Evolutionary conservation across 129 eudicot species (phyloP), one percentile per base, ranked within the genome.

Genomic region (Pseudognaphalium luteoalbum): DNA sequence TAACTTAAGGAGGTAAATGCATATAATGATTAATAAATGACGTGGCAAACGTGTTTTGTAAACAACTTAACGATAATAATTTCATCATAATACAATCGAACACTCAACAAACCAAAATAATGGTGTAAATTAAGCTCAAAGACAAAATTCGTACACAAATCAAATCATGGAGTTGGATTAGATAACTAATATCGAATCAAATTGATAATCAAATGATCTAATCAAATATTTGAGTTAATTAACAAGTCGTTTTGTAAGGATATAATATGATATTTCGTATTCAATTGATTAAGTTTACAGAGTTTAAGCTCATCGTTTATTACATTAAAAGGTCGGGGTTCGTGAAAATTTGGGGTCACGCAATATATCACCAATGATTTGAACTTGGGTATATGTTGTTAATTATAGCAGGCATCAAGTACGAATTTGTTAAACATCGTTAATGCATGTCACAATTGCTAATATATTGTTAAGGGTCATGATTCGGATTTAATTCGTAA

Each of bases 21-120:
- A n/a, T 25, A 25, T 32, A 37, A 37, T 67, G 52, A 67, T 67
- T 67, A 67, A 25, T 7, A n/a, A 67, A 19, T 20, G 71, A 67
- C 52, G 71, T 37, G 63, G 52, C 54, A 67, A 67, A 37, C 66
- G 66, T 37, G 29, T n/a, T n/a, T 19, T 67, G 41, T 10, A 32
- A 19, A 58, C 63, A 58, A 20, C 63, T n/a, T n/a, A 58, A 41
- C 14, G 14, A 9, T 7, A 41, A 41, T 41, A 2, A 9, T 9
- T 9, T 2, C 10, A 9, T 9, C 47, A 41, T 41, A 41, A 41
- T 58, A 21, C 22, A 58, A 20, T 58, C 12, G 30, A 58, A 58
- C 63, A 58, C 63, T n/a, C 63, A n/a, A 21, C 63, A 58, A 58
- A 1, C 4, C 3, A 20, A 41, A 41, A 58, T 58, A 58, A 58